phyloP scores from a whole-genome alignment of 176 grass and related monocot species.

The Oryza coarctata region DNA sequence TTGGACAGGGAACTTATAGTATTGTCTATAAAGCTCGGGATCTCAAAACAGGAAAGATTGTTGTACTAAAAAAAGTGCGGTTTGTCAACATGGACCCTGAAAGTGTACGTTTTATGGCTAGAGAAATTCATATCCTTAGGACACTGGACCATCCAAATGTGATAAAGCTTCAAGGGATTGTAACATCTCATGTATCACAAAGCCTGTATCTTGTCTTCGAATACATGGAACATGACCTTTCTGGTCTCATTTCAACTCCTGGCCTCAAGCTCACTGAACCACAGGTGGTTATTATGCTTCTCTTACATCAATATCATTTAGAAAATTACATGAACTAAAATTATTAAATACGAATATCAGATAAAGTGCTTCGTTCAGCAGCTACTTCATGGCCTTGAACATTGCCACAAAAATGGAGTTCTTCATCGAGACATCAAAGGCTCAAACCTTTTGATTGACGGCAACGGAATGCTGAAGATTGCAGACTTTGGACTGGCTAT shows the following conservation, averaged over 20 bases:
- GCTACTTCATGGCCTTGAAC: conserved; percentile 74
- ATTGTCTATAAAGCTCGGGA: conserved; percentile 89
- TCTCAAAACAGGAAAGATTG: conserved; percentile 62
- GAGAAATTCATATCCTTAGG: conserved; percentile 80
- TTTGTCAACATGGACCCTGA: conserved; percentile 88
- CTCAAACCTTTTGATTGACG: conserved; percentile 75
- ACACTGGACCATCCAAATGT: conserved; percentile 82
- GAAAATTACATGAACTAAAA: conserved; percentile 26
- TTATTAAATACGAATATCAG: conserved; percentile 39
- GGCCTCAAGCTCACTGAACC: conserved; percentile 77
- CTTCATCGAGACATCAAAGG: conserved; percentile 90
- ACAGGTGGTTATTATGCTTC: conserved; percentile 49
- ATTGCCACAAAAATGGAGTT: conserved; percentile 73
- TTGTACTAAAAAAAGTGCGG: conserved; percentile 83
- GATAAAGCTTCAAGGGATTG: conserved; percentile 87
- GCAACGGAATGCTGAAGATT: conserved; percentile 69
- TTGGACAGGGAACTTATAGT: conserved; percentile 94
- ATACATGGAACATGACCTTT: conserved; percentile 93
- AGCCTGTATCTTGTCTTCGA: conserved; percentile 84
- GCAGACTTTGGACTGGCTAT: conserved; percentile 86
- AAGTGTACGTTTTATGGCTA: conserved; percentile 91
- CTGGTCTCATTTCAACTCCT: conserved; percentile 68
- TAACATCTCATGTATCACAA: conserved; percentile 58
- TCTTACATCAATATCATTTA: conserved; percentile 27
- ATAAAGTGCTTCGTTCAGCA: conserved; percentile 77